A percentile compares a stretch with the other conserved stretches of the same genome.
Conservation (phyloP, 345 rosid genomes). For the Brassica rapa region DNA sequence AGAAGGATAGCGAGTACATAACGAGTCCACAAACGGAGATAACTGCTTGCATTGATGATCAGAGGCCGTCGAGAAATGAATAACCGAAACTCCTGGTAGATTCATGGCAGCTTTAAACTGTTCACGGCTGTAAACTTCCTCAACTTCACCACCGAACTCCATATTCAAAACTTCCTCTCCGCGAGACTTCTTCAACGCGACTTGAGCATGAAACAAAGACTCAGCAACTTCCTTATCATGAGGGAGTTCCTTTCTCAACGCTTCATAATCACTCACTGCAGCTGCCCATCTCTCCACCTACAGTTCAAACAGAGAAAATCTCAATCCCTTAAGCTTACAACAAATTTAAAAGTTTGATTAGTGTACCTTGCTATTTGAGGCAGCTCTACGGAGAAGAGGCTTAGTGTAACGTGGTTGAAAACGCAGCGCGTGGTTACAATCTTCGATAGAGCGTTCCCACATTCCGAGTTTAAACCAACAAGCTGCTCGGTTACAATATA, state of each 20-base stretch:
- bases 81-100: slow-evolving; percentile 61
- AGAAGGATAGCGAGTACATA: slow-evolving; percentile 87
- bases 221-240: slow-evolving; percentile 86
- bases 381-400: slow-evolving; percentile 95
- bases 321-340: background rate
- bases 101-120: slow-evolving; percentile 83
- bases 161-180: slow-evolving; percentile 92
- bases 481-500: slow-evolving; percentile 94
- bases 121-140: slow-evolving; percentile 66
- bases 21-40: slow-evolving; percentile 69
- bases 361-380: slow-evolving; percentile 76
- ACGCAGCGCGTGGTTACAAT: slow-evolving; percentile 74
- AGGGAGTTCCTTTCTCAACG: slow-evolving; percentile 80
- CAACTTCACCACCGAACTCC: slow-evolving; percentile 99
- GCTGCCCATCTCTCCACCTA: slow-evolving; percentile 93
- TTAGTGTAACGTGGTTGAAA: slow-evolving; percentile 82
- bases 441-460: slow-evolving; percentile 87
- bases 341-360: background rate
- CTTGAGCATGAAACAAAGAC: slow-evolving; percentile 88
- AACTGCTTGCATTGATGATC: slow-evolving; percentile 82
- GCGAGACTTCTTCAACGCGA: slow-evolving; percentile 88
- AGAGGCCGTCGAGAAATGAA: slow-evolving; percentile 49
- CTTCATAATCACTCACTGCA: slow-evolving; percentile 89
- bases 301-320: slow-evolving; percentile 33
- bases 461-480: slow-evolving; percentile 93